Conservation (phyloP, 2,329 filamentous ascomycete species). For the Fusarium transvaalense region DNA sequence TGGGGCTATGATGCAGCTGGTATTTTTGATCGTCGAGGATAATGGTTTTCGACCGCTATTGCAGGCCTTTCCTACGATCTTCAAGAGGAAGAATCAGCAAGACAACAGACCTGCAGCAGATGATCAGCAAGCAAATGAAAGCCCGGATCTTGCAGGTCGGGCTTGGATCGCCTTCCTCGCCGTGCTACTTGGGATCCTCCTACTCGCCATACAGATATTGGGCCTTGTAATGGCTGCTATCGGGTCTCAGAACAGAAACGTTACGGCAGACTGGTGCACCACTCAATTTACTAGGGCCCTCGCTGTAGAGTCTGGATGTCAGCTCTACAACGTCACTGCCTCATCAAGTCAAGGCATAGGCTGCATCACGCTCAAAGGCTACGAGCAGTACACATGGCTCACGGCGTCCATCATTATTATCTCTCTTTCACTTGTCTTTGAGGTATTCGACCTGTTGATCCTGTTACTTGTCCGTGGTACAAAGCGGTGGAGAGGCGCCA, state of each 20-base stretch:
- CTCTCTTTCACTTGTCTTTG: neutral
- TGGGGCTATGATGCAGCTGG: neutral
- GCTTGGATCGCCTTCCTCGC: neutral
- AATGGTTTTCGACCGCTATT: neutral
- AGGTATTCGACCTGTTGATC: neutral
- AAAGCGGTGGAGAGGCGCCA: neutral
- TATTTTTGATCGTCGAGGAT: neutral
- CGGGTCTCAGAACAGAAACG: neutral
- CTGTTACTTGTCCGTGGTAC: neutral
- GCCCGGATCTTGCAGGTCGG: neutral
- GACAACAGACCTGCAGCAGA: neutral
- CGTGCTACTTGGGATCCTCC: neutral
- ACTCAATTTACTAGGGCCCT: neutral
- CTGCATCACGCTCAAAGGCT: constrained; percentile 2
- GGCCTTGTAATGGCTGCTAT: neutral
- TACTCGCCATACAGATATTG: neutral
- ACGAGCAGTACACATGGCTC: constrained; percentile 1
- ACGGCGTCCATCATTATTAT: neutral
- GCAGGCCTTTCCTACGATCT: neutral
- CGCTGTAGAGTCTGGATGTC: neutral
- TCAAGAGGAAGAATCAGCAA: neutral
- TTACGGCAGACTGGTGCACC: neutral
- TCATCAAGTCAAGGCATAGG: neutral
- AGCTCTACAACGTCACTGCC: neutral
- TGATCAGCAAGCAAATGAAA: neutral